phyloP scores from a whole-genome alignment of 805 yeast genomes.

The Barnettozyma sucrosica region DNA sequence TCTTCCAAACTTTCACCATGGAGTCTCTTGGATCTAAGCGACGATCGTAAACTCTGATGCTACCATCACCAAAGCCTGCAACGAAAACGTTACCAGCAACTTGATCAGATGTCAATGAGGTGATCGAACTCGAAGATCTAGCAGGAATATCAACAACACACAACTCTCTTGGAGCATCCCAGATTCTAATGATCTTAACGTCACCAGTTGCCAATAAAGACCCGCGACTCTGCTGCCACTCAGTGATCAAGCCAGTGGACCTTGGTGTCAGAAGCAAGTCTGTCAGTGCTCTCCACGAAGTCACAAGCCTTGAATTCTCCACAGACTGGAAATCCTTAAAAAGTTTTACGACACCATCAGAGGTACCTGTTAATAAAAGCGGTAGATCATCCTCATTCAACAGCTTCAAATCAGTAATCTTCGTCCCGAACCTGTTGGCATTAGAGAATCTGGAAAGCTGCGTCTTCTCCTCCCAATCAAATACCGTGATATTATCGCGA shows the following conservation, averaged over 20 bases:
- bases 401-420: slow-evolving; percentile 78
- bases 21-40: slow-evolving; percentile 80
- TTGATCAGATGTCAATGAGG: slow-evolving; percentile 89
- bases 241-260: slow-evolving; percentile 78
- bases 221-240: slow-evolving; percentile 97
- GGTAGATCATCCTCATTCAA: slow-evolving; percentile 92
- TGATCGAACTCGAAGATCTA: slow-evolving; percentile 81
- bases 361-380: slow-evolving; percentile 77
- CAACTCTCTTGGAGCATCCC: slow-evolving; percentile 96
- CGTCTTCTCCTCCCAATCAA: slow-evolving; percentile 75
- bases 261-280: slow-evolving; percentile 77
- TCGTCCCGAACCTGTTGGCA: slow-evolving; percentile 82
- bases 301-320: slow-evolving; percentile 53
- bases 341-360: slow-evolving; percentile 89
- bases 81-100: slow-evolving; percentile 87
- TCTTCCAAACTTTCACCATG: slow-evolving; percentile 77
- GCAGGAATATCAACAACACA: slow-evolving; percentile 87
- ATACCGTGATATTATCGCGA: slow-evolving; percentile 73
- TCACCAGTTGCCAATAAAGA: slow-evolving; percentile 90
- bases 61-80: slow-evolving; percentile 91
- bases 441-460: slow-evolving; percentile 67
- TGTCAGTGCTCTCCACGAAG: slow-evolving; percentile 91
- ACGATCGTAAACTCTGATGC: slow-evolving; percentile 84
- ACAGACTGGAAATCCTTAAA: slow-evolving; percentile 67
- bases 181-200: slow-evolving; percentile 80